Percentiles rank a stretch among this genome's conserved stretches.
phyloP scores from a whole-genome alignment of 2,329 filamentous ascomycete species.

The Fusarium sp. region DNA sequence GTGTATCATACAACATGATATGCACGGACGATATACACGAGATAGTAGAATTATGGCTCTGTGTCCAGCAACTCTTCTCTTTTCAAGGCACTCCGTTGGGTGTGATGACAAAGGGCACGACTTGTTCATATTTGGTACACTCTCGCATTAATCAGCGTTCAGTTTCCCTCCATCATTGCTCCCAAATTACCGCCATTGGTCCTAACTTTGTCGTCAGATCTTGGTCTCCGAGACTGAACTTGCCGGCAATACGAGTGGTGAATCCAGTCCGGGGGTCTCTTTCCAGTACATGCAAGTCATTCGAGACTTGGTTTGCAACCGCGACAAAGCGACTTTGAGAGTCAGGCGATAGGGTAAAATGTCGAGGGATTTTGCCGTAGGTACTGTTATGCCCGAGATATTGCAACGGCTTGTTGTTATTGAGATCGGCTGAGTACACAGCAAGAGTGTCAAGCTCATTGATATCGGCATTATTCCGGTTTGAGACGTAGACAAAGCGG shows the following conservation, averaged over 20 bases:
- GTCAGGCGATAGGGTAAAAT: conserved; percentile 5
- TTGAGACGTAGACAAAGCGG: conserved; percentile 2
- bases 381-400: conserved; percentile 1
- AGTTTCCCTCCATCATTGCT: background rate
- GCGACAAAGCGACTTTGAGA: background rate
- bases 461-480: background rate
- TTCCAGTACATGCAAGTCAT: background rate
- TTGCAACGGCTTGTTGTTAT: background rate
- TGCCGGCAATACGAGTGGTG: background rate
- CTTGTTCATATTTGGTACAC: too few relatives aligned
- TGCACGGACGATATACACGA: too few relatives aligned
- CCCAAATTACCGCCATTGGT: conserved; percentile 9
- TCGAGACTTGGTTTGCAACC: background rate
- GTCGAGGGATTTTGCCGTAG: conserved; percentile 6
- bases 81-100: too few relatives aligned
- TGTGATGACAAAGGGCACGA: too few relatives aligned
- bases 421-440: background rate
- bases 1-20: too few relatives aligned
- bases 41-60: too few relatives aligned
- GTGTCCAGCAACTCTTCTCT: too few relatives aligned
- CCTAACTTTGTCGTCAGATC: conserved; percentile 1
- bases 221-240: background rate
- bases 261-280: conserved; percentile 1
- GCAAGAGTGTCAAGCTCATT: background rate
- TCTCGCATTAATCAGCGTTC: too few relatives aligned